Base-by-base conservation (phyloP, 495 filamentous ascomycete genomes). In the Penicillium manginii region DNA sequence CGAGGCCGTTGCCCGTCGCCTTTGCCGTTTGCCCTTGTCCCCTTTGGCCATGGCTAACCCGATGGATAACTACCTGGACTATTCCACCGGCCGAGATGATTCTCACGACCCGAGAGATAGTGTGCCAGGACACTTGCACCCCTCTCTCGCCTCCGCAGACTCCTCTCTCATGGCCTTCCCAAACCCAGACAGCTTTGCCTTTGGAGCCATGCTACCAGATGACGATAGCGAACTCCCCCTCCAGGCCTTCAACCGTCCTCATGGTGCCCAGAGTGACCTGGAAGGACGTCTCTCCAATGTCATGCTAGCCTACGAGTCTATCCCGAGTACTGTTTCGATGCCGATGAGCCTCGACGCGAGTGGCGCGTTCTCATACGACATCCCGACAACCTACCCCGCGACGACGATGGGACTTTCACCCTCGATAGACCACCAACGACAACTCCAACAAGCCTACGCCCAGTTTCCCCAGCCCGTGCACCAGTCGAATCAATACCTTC, bases 281-380 rank as follows among this genome's bases (percentile, higher is more conserved):
- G 69, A 68, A 29, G 62, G 60, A 23, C 73, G 61, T 21, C 53
- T 66, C 23, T 58, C 66, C 12, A 68, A 67, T 58, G 59, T 65
- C 3, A 73, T 73, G 57, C 52, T 73, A 46, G 47, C 68, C 8
- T 77, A 75, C 52, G 70, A 76, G 32, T 33, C 64, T 9, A 52
- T 63, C n/a, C 60, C 66, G 18, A 61, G 49, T 31, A 17, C 55
- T 2, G 55, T 56, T 21, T 63, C 66, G 6, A 64, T 72, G 58
- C 57, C 66, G 2, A 60, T 74, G 62, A 58, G 47, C 52, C 17
- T 72, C 51, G 67, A 67, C 17, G 26, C 65, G 3, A 46, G 26
- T 8, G 57, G 59, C 58, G 52, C 62, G 17, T 76, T 71, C 57
- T 23, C 69, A 45, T 73, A 70, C 55, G 58, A 73, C 52, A 31